Conservation (phyloP, 1,139 yeast species). For the Suhomyces yuchorum region DNA sequence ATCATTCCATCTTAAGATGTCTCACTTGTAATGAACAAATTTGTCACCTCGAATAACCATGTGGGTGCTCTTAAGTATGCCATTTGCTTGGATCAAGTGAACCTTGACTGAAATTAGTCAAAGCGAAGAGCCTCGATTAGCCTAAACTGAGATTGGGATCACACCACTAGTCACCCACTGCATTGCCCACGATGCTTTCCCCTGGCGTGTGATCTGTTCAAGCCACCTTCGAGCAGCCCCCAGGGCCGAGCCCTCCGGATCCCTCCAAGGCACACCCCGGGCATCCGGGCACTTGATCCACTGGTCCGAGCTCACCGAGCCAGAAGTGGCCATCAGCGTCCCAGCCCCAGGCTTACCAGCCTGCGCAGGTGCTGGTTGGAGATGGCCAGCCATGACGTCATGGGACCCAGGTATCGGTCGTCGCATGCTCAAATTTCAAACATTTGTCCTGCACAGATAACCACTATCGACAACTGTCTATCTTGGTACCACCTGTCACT, state of each 20-base stretch:
- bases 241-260: not conserved
- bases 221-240: not conserved
- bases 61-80: too few species aligned
- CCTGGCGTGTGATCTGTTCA: not conserved
- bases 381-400: not conserved
- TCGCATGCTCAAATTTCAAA: not conserved
- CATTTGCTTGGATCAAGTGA: too few species aligned
- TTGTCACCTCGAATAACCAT: too few species aligned
- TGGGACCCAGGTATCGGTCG: not conserved
- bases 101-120: not conserved
- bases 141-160: not conserved
- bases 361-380: not conserved
- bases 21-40: too few species aligned
- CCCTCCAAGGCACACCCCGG: not conserved
- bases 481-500: not conserved
- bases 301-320: not conserved
- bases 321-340: too few species aligned
- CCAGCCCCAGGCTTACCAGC: not conserved
- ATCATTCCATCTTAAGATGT: too few species aligned
- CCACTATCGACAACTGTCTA: slow-evolving; percentile 4
- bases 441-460: slow-evolving; percentile 6
- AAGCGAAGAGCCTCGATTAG: not conserved
- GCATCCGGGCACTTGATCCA: not conserved
- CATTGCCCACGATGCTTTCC: not conserved
- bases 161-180: not conserved